Conservation (phyloP, 2,329 filamentous ascomycete genomes). For the Dothiorella sarmentorum region DNA sequence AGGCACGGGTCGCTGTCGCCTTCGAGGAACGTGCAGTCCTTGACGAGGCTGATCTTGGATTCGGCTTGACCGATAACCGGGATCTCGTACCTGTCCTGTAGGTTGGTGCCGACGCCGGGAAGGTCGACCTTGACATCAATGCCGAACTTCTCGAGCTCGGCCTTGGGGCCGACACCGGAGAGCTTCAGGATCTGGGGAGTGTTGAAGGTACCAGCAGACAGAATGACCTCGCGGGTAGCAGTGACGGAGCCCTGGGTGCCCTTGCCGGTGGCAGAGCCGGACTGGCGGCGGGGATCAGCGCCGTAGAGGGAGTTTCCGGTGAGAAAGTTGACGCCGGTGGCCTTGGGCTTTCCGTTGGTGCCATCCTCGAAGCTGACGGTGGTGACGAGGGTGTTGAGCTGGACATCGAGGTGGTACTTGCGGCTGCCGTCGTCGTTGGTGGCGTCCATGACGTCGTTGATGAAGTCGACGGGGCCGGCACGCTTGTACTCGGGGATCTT, state of each 20-base stretch:
- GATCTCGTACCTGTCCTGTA: slow-evolving; percentile 60
- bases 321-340: slow-evolving; percentile 43
- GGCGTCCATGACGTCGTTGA: slow-evolving; percentile 47
- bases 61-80: slow-evolving; percentile 48
- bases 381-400: slow-evolving; percentile 61
- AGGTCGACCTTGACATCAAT: slow-evolving; percentile 56
- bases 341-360: slow-evolving; percentile 31
- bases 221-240: slow-evolving; percentile 46
- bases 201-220: slow-evolving; percentile 57
- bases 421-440: slow-evolving; percentile 26
- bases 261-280: slow-evolving; percentile 21
- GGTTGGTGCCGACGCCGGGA: slow-evolving; percentile 61
- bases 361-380: slow-evolving; percentile 64
- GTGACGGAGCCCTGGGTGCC: slow-evolving; percentile 41
- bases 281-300: slow-evolving; percentile 33
- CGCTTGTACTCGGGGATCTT: slow-evolving; percentile 42
- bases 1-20: slow-evolving; percentile 42
- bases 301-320: slow-evolving; percentile 39
- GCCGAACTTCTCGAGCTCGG: slow-evolving; percentile 51
- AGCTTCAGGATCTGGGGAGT: slow-evolving; percentile 64
- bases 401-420: slow-evolving; percentile 57
- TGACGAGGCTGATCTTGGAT: slow-evolving; percentile 31
- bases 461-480: slow-evolving; percentile 54
- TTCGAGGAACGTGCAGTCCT: slow-evolving; percentile 36
- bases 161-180: slow-evolving; percentile 58